A percentile compares a stretch with the other conserved stretches of the same genome.
phyloP scores from a whole-genome alignment of 495 filamentous ascomycete species.

The Aspergillus olivimuriae region DNA sequence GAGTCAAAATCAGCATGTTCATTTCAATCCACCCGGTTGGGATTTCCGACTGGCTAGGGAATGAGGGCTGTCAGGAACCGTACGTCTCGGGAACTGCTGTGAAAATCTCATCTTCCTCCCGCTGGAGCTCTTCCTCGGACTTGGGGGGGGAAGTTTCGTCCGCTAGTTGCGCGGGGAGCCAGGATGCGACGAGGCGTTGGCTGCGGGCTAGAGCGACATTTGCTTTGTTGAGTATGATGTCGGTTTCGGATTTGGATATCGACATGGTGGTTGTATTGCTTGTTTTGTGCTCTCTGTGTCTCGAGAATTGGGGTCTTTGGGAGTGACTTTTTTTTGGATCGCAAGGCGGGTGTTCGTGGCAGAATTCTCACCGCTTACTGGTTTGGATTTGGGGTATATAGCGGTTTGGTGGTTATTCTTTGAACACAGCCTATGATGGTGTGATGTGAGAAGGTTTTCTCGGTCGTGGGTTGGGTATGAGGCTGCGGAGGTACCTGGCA shows the following conservation, averaged over 20 bases:
- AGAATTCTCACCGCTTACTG: conserved; percentile 6
- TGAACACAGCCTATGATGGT: no score
- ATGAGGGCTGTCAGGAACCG: conserved; percentile 1
- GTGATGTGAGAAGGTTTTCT: no score
- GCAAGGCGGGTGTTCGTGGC: conserved; percentile 9
- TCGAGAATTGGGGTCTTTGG: not conserved
- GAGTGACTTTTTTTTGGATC: conserved; percentile 14
- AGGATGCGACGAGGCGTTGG: conserved; percentile 46
- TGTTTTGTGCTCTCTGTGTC: conserved; percentile 1
- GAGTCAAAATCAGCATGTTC: no score
- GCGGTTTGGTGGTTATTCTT: not conserved
- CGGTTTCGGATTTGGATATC: conserved; percentile 34
- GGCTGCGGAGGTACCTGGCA: no score
- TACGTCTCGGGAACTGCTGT: conserved; percentile 47
- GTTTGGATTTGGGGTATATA: not conserved
- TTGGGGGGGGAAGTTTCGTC: conserved; percentile 39
- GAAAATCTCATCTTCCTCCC: conserved; percentile 47
- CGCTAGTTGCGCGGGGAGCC: conserved; percentile 41
- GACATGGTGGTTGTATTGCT: conserved; percentile 20
- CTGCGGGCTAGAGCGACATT: conserved; percentile 44
- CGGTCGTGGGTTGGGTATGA: no score
- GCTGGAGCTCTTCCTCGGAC: conserved; percentile 36
- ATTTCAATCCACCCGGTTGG: no score
- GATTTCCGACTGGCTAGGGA: not conserved
- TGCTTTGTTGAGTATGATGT: conserved; percentile 44